Percentiles rank a stretch among this genome's conserved stretches.
Conservation (phyloP, 1,284 basidiomycete species). For the Cryptococcus depauperatus region DNA sequence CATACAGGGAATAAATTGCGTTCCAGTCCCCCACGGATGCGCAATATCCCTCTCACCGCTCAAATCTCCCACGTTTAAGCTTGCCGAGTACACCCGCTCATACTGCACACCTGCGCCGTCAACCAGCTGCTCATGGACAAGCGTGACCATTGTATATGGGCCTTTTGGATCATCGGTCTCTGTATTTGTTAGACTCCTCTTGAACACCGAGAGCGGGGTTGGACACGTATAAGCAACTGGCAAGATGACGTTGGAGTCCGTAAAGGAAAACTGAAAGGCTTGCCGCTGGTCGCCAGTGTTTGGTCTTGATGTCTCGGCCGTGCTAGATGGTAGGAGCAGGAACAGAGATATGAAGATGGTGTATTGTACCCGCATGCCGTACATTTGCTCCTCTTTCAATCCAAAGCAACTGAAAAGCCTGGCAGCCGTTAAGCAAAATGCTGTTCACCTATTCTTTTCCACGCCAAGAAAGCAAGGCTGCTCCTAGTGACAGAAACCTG, state of each 20-base stretch:
- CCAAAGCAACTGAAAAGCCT: too few species aligned
- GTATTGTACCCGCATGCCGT: too few species aligned
- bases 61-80: constrained; percentile 20
- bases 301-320: constrained; percentile 19
- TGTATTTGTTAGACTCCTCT: constrained; percentile 15
- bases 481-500: too few species aligned
- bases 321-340: constrained; percentile 1
- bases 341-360: background rate
- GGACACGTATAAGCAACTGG: constrained; percentile 21
- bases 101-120: constrained; percentile 16
- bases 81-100: constrained; percentile 19
- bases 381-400: too few species aligned
- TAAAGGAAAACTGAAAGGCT: constrained; percentile 20
- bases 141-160: constrained; percentile 24
- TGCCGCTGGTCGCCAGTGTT: constrained; percentile 30
- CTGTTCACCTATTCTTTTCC: too few species aligned
- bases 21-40: constrained; percentile 24
- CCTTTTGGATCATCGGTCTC: constrained; percentile 15
- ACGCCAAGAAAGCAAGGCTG: too few species aligned
- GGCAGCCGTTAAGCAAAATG: too few species aligned
- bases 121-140: constrained; percentile 24
- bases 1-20: constrained; percentile 24
- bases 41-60: constrained; percentile 4
- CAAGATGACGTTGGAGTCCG: constrained; percentile 8
- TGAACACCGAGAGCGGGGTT: constrained; percentile 14